Base-by-base conservation (phyloP, 441 rosid species). In the Erodium moschatum region DNA sequence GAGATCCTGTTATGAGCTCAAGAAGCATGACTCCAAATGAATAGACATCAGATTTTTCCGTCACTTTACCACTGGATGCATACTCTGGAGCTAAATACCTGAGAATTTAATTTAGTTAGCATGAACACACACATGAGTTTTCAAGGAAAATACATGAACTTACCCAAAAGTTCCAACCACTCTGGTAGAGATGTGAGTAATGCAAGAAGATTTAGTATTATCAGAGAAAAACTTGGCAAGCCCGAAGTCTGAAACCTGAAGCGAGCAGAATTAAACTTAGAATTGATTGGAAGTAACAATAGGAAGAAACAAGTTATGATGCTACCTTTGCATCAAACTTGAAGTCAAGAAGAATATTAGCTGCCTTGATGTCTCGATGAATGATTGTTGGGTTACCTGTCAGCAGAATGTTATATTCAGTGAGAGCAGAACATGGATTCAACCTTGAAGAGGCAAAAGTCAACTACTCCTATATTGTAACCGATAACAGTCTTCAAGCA, bases 141-240 rank as follows among this genome's bases (percentile, higher is more conserved):
- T 65, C 13, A 68, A 73, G 21, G 66, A 70, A 38, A 38, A 42
- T 2, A 40, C 44, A 38, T 72, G 1, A 10, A 62, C 84, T 82
- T 85, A 90, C 98, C 98, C 98, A 67, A 93, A 91, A 56, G 98
- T 94, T 70, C 98, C 98, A 96, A 91, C 89, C 75, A 94, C 97
- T 5, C 98, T 78, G 9, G 98, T 94, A 42, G 98, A 94, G 67
- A 94, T 89, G 74, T 94, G 98, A 66, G 98, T 94, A 73, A 88
- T 86, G 72, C 44, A 38, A 38, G 7, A 38, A 6, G 44, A 6
- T 5, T 38, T 38, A 5, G 9, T 38, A 5, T 78, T 77, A 72
- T 89, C 98, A 65, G 95, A 88, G 73, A 91, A 69, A 61, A 88
- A 69, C 80, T 94, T 94, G 31, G 98, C 97, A 0, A 94, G 88